Base-by-base conservation (phyloP, 805 yeast species). In the Lipomyces starkeyi region DNA sequence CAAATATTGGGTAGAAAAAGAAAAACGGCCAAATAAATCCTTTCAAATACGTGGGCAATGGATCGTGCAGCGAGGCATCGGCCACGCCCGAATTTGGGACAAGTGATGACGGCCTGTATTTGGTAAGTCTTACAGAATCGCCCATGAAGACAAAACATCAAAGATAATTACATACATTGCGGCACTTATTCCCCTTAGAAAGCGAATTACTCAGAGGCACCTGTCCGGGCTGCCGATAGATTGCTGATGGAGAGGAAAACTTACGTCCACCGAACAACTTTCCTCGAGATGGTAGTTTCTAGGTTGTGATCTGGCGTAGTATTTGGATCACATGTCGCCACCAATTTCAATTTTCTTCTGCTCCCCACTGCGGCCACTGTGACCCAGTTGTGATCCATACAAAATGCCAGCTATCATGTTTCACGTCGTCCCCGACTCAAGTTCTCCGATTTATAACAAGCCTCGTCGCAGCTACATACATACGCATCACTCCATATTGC, bases 1-100 rank as follows among this genome's bases (percentile, higher is more conserved):
- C 80, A 77, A 91, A 91, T 22, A 84, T 76, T 5, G 97, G 97
- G 77, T 94, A 94, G 58, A 91, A 79, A 58, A 89, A 83, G 67
- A 89, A 78, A 78, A 93, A 93, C 9, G 97, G 97, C 83, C 91
- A 86, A 29, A 90, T 88, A 75, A 91, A 93, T 4, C 97, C 93
- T 73, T 92, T 87, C 47, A 85, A 76, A 13, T 85, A 59, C 53
- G 83, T 67, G 40, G 90, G 81, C 75, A 87, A 86, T 27, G 95
- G 91, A 72, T 86, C 86, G 83, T 94, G 84, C 75, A 93, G 84
- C 78, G 87, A 87, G 60, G 97, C 90, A 65, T 69, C 72, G 37
- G 61, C 66, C 54, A 69, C 68, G 58, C 59, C 49, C 14, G 64
- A 62, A 37, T 55, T 69, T 11, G 69, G 70, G 54, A 69, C 69